Conservation (phyloP, 1,284 basidiomycete genomes). For the Erythrobasidium hasegawianum region DNA sequence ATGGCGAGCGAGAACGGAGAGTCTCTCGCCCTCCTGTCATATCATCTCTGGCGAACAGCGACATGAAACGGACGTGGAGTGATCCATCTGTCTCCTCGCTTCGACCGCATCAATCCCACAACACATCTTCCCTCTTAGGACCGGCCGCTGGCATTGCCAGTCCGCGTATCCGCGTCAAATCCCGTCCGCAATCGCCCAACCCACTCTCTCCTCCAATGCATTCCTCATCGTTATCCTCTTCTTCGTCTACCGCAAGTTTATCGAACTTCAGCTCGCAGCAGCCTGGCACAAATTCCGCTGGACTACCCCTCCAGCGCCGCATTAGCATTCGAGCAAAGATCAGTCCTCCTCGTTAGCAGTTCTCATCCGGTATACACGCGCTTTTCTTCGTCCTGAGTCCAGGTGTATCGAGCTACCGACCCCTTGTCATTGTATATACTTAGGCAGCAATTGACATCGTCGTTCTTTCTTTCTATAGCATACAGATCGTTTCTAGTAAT, state of each 20-base stretch:
- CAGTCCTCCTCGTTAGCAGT: slow-evolving; percentile 26
- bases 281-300: background rate
- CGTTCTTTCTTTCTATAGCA: background rate
- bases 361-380: background rate
- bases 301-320: slow-evolving; percentile 6
- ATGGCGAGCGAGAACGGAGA: no score
- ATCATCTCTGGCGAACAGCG: background rate
- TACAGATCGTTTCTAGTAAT: no score
- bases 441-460: background rate
- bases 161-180: slow-evolving; percentile 4
- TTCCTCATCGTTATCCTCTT: background rate
- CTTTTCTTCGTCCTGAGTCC: background rate
- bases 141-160: background rate
- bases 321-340: slow-evolving; percentile 29
- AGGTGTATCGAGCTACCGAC: background rate
- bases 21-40: no score
- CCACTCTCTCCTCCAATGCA: background rate
- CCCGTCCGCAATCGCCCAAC: slow-evolving; percentile 26
- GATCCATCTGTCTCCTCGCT: slow-evolving; percentile 14
- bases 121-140: slow-evolving; percentile 6
- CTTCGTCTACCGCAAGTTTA: background rate
- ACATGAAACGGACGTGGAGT: slow-evolving; percentile 15
- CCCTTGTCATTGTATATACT: background rate
- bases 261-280: background rate
- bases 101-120: no score